Evolutionary conservation across 441 rosid species (phyloP).

Genomic region (Melastoma candidum): DNA sequence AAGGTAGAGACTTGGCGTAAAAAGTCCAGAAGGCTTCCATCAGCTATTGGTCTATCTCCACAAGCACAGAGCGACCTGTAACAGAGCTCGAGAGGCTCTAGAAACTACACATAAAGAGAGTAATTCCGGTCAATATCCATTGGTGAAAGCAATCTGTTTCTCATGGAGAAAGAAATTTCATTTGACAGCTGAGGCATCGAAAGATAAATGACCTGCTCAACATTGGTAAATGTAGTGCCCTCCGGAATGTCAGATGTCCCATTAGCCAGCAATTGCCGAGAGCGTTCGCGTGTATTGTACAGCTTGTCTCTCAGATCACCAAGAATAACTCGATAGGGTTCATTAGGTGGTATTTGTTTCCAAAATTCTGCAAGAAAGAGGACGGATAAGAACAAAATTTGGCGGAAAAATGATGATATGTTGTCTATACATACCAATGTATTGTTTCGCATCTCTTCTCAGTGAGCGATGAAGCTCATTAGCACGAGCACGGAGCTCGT

Average conservation of each 20-base stretch:
- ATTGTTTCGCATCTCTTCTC: conserved; percentile 16
- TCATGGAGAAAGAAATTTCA: neutral
- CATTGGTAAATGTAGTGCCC: conserved; percentile 35
- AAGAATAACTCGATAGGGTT: conserved; percentile 9
- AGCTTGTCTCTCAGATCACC: conserved; percentile 8
- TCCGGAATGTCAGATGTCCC: conserved; percentile 54
- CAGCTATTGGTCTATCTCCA: conserved; percentile 8
- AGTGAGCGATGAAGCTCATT: conserved; percentile 11
- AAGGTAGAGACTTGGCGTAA: conserved; percentile 8
- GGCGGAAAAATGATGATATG: neutral
- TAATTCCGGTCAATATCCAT: no score
- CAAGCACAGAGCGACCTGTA: conserved; percentile 9
- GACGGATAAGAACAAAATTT: neutral
- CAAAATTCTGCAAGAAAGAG: conserved; percentile 6
- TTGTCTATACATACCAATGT: conserved; percentile 3
- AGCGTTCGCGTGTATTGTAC: conserved; percentile 3
- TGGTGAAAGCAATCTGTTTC: no score
- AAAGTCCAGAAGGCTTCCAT: conserved; percentile 12
- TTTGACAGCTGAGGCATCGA: neutral
- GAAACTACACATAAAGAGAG: conserved; percentile 1
- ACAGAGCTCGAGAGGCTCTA: conserved; percentile 11
- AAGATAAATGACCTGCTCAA: conserved; percentile 41
- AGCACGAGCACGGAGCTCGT: conserved; percentile 29
- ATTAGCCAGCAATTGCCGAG: conserved; percentile 24
- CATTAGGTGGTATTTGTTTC: conserved; percentile 9